These are phyloP conservation scores for Tolypocladium endophyticum DNA, from an alignment of 2,329 filamentous ascomycete genomes.

Conservation along the genomic window DNA sequence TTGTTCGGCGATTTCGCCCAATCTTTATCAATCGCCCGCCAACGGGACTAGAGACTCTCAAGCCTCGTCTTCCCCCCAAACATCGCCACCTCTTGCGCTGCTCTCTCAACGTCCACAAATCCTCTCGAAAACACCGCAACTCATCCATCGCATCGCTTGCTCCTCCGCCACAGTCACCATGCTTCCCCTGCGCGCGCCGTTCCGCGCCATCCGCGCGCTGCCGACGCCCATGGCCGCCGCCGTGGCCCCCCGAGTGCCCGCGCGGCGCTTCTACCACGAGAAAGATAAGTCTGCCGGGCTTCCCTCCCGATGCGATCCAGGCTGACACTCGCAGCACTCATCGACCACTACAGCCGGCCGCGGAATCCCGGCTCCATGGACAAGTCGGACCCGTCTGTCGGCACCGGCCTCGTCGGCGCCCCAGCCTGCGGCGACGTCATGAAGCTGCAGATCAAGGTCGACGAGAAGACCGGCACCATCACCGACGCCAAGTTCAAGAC, in stretches of 20 bases:
- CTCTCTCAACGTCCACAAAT: background rate
- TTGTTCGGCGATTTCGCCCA: background rate
- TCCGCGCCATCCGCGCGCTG: conserved; percentile 7
- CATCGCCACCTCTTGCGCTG: background rate
- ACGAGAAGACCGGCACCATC: conserved; percentile 79
- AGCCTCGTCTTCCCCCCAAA: background rate
- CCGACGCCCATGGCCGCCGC: conserved; percentile 6
- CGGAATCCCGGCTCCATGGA: conserved; percentile 47
- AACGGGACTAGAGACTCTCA: background rate
- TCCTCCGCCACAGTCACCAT: conserved; percentile 1
- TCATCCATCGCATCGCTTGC: background rate
- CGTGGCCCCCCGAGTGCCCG: conserved; percentile 18
- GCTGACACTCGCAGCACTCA: conserved; percentile 14
- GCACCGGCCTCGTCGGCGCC: conserved; percentile 82
- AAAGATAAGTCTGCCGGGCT: conserved; percentile 20
- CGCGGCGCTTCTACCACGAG: conserved; percentile 36
- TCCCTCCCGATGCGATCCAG: background rate
- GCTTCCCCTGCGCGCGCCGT: conserved; percentile 8
- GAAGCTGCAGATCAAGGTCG: conserved; percentile 73
- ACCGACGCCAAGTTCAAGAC: conserved; percentile 97
- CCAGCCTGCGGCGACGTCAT: conserved; percentile 87
- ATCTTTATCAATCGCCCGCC: conserved; percentile 3
- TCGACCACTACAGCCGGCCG: conserved; percentile 40
- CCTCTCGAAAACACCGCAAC: background rate
- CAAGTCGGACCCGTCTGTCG: conserved; percentile 74